phyloP scores from a whole-genome alignment of 2,329 filamentous ascomycete genomes.

The Byssoonygena ceratinophila region DNA sequence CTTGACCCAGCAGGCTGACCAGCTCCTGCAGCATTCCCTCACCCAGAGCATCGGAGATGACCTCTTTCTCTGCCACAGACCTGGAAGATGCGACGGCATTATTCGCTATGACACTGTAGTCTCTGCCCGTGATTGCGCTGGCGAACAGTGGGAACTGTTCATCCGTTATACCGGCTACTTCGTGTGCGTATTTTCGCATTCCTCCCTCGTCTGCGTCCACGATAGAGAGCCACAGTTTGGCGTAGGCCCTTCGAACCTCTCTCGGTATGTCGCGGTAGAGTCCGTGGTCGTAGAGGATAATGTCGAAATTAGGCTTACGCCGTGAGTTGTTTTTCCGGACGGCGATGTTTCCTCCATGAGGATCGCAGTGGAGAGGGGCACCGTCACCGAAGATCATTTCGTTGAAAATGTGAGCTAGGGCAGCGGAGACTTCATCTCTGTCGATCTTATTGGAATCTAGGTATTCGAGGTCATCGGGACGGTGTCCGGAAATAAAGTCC shows the following conservation, averaged over 20 bases:
- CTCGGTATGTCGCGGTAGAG: slow-evolving; percentile 86
- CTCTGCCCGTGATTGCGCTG: slow-evolving; percentile 87
- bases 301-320: slow-evolving; percentile 70
- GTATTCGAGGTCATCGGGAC: slow-evolving; percentile 80
- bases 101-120: slow-evolving; percentile 63
- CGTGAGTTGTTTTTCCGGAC: slow-evolving; percentile 63
- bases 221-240: slow-evolving; percentile 94
- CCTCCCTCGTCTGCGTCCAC: slow-evolving; percentile 73
- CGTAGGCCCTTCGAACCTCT: slow-evolving; percentile 70
- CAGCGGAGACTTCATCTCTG: slow-evolving; percentile 87
- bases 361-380: slow-evolving; percentile 89
- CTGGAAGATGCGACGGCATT: slow-evolving; percentile 49
- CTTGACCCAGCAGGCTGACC: slow-evolving; percentile 74
- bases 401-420: slow-evolving; percentile 87
- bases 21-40: slow-evolving; percentile 83
- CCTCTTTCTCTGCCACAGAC: slow-evolving; percentile 67
- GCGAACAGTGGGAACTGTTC: slow-evolving; percentile 92
- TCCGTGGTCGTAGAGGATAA: slow-evolving; percentile 93
- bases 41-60: slow-evolving; percentile 72
- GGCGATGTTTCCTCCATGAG: slow-evolving; percentile 90
- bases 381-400: slow-evolving; percentile 95
- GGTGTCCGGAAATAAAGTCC: slow-evolving; percentile 78
- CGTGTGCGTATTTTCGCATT: slow-evolving; percentile 81
- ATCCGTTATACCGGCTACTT: slow-evolving; percentile 80
- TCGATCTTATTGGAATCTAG: slow-evolving; percentile 80